Conservation (phyloP, 1,139 yeast genomes). For the Yamadazyma dendronema region DNA sequence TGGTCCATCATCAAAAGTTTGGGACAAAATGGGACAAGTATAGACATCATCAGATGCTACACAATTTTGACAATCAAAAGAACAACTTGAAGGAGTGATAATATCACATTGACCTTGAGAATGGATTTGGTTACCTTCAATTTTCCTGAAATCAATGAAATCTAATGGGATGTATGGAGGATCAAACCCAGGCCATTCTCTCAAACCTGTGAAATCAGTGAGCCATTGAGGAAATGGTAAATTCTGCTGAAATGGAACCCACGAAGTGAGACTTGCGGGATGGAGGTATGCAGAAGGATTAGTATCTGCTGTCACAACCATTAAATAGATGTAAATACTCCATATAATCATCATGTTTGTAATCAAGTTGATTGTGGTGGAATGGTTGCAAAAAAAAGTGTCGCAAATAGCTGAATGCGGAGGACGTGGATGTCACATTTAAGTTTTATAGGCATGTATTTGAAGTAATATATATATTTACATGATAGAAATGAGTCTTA, state of each 20-base stretch:
- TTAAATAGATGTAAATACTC: slow-evolving; percentile 1
- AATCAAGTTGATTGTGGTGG: too few species aligned
- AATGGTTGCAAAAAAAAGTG: not conserved
- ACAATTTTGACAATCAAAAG: slow-evolving; percentile 86
- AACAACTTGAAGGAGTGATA: slow-evolving; percentile 52
- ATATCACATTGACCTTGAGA: slow-evolving; percentile 58
- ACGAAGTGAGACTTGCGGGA: slow-evolving; percentile 1
- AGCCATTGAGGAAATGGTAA: slow-evolving; percentile 80
- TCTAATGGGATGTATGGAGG: slow-evolving; percentile 87
- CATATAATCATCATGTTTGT: not conserved
- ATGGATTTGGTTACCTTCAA: slow-evolving; percentile 51
- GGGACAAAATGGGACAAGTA: slow-evolving; percentile 73
- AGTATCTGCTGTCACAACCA: slow-evolving; percentile 5
- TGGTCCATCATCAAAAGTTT: slow-evolving; percentile 96
- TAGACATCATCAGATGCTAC: slow-evolving; percentile 73
- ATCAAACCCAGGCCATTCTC: slow-evolving; percentile 77
- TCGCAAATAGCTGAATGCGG: too few species aligned
- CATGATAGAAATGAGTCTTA: too few species aligned
- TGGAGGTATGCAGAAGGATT: slow-evolving; percentile 7
- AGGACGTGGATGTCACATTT: not conserved
- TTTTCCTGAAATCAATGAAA: slow-evolving; percentile 54
- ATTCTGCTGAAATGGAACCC: not conserved
- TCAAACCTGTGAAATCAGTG: slow-evolving; percentile 65
- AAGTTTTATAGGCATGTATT: too few species aligned
- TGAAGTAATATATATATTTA: too few species aligned